A percentile compares a stretch with the other conserved stretches of the same genome.
Evolutionary conservation across 2,329 filamentous ascomycete species (phyloP).

Genomic region (Zelopaecilomyces penicillatus): DNA sequence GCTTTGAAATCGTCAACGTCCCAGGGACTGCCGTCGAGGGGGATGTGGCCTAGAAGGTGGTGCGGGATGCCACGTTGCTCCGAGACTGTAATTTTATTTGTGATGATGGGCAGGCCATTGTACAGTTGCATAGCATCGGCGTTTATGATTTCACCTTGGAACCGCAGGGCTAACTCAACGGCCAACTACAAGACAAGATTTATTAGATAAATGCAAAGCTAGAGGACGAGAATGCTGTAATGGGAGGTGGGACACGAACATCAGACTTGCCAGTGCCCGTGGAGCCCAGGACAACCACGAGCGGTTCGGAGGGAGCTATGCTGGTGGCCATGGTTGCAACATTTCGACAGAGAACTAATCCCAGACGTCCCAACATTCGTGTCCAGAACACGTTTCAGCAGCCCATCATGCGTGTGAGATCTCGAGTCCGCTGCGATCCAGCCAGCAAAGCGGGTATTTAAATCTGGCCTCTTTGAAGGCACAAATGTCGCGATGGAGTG

Average conservation of each 20-base stretch:
- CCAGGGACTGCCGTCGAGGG: slow-evolving; percentile 72
- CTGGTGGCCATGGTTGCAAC: slow-evolving; percentile 30
- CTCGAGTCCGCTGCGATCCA: background rate
- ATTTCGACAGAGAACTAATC: slow-evolving; percentile 20
- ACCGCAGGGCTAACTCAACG: slow-evolving; percentile 72
- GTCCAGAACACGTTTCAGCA: slow-evolving; percentile 7
- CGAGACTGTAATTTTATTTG: slow-evolving; percentile 74
- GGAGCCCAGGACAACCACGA: slow-evolving; percentile 78
- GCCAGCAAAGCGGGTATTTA: no score
- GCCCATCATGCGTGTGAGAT: background rate
- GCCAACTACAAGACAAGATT: slow-evolving; percentile 57
- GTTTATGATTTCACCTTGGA: slow-evolving; percentile 92
- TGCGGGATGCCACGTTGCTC: slow-evolving; percentile 78
- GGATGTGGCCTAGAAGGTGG: slow-evolving; percentile 75
- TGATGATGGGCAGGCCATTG: slow-evolving; percentile 82
- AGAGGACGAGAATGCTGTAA: background rate
- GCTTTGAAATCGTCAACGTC: slow-evolving; percentile 68
- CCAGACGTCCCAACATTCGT: slow-evolving; percentile 20
- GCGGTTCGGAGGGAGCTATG: slow-evolving; percentile 42
- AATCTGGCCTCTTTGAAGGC: no score
- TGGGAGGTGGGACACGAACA: slow-evolving; percentile 38
- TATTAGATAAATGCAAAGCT: slow-evolving; percentile 1
- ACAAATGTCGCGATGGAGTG: no score
- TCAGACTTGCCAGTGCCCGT: slow-evolving; percentile 93
- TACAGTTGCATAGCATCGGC: slow-evolving; percentile 99